These are phyloP conservation scores for Cicer chorassanicum DNA, from an alignment of 306 rosid genomes.

Conservation along the genomic window DNA sequence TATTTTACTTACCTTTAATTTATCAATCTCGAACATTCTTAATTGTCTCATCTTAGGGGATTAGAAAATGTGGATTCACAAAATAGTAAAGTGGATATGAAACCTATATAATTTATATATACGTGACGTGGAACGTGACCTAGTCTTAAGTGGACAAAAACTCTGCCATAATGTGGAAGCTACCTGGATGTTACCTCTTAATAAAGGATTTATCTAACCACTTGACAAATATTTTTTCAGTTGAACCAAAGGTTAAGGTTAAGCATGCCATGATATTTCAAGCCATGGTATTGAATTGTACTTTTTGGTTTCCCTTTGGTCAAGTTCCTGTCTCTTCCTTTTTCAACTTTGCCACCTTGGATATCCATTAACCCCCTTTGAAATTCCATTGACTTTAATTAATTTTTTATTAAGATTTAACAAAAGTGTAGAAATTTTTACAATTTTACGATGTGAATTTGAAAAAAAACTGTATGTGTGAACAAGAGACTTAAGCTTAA, in stretches of 20 bases:
- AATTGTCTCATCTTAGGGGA: neutral
- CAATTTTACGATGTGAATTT: no score
- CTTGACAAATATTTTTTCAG: neutral
- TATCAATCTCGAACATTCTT: neutral
- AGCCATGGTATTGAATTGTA: constrained; percentile 6
- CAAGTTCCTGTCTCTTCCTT: constrained; percentile 25
- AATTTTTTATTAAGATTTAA: neutral
- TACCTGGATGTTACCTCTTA: constrained; percentile 54
- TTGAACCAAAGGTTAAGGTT: neutral
- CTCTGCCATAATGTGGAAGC: constrained; percentile 49
- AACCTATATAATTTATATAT: neutral
- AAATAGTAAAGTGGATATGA: neutral
- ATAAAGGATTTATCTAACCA: constrained; percentile 27
- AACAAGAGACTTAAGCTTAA: neutral
- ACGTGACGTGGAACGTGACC: constrained; percentile 49
- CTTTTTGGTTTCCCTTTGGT: neutral
- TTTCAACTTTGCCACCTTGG: constrained; percentile 46
- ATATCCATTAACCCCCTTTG: constrained; percentile 23
- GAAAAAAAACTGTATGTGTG: neutral
- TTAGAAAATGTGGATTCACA: constrained; percentile 5
- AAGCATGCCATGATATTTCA: constrained; percentile 10
- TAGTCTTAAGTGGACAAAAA: constrained; percentile 39
- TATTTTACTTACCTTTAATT: neutral
- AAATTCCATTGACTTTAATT: constrained; percentile 42
- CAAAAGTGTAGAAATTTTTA: neutral